These are phyloP conservation scores for Aureobasidium vineae DNA, from an alignment of 2,329 filamentous ascomycete species.

Conservation along the genomic window DNA sequence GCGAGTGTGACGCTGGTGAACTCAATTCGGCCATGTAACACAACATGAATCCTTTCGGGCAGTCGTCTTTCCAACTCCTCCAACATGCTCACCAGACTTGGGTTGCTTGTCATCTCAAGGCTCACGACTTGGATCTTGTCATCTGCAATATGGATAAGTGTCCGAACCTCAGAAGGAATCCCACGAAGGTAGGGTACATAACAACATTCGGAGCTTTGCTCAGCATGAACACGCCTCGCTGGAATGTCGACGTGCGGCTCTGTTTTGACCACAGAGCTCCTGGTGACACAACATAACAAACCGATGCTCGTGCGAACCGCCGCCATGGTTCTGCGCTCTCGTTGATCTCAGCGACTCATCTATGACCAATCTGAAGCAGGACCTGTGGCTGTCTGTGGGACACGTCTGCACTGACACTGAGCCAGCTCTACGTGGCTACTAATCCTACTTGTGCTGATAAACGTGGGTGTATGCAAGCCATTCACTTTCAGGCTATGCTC, in stretches of 20 bases:
- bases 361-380: neutral
- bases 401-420: neutral
- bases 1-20: slow-evolving; percentile 5
- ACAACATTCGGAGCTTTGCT: neutral
- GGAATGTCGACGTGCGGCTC: neutral
- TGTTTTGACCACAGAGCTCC: neutral
- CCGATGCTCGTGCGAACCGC: neutral
- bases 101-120: neutral
- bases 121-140: neutral
- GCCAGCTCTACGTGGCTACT: neutral
- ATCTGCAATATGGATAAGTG: neutral
- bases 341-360: neutral
- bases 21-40: slow-evolving; percentile 5
- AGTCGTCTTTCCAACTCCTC: neutral
- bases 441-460: neutral
- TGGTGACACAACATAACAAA: neutral
- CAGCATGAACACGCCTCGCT: neutral
- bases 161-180: neutral
- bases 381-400: neutral
- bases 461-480: neutral
- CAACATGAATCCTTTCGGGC: neutral
- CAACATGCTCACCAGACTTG: neutral
- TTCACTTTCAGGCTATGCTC: neutral
- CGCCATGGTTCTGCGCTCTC: neutral
- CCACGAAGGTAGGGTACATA: neutral